Base-by-base conservation (phyloP, 2,329 filamentous ascomycete genomes). In the Penicillium sp. region DNA sequence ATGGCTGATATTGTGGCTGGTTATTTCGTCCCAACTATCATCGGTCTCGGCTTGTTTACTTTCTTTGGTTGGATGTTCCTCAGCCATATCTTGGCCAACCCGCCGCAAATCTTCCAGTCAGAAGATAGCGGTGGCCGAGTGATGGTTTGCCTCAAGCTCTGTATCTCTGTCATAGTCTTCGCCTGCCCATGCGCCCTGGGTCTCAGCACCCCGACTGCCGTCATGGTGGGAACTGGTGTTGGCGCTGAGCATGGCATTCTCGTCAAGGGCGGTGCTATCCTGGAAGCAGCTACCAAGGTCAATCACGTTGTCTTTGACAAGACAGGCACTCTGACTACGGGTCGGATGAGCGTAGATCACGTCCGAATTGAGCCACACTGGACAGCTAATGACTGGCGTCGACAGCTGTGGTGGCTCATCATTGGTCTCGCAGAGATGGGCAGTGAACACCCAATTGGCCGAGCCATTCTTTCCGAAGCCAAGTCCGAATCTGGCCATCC, bases 201-300 rank as follows among this genome's bases (percentile, higher is more conserved):
- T 59, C 85, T 99, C 19, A 93, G 93, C 26, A 98, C 95, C 1
- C 95, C 95, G 2, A 99, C 95, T 0, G 95, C 95, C 2, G 93
- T 99, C 75, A 98, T 99, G 95, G 95, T 99, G 33, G 95, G 95
- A 47, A 98, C 95, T n/a, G 95, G 95, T 62, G 89, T 97, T 35
- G 95, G 95, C 55, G 95, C 95, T 2, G 91, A 97, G 78, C 90
- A 97, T 70, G 95, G 95, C 26, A 99, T 99, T 69, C 83, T 99
- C n/a, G 93, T 98, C 76, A 99, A 99, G 80, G 94, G 95, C 58
- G 95, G 95, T 59, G 93, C 92, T 44, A 93, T 93, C 33, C 83
- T 99, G 3, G 94, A 99, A 80, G 92, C 88, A 4, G 91, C 93
- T 0, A 98, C 93, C 9, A 94, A 92, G 76, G 86, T 98, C 68